Conservation (phyloP, 164 flowering plant genomes). For the Vitis cinerea region DNA sequence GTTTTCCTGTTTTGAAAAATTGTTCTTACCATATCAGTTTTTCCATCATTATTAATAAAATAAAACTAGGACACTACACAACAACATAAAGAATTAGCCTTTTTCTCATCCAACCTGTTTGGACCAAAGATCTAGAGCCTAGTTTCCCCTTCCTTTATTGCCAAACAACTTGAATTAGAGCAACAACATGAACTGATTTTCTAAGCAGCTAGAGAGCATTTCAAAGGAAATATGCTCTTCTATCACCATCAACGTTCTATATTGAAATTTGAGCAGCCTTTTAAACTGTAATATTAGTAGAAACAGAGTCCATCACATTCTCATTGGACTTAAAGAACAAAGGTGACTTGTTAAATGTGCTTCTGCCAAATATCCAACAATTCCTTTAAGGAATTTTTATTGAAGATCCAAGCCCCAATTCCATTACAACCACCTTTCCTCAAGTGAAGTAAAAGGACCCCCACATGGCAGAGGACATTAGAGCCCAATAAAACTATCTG, state of each 20-base stretch:
- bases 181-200: conserved; percentile 69
- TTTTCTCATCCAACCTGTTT: no score
- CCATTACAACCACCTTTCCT: conserved; percentile 67
- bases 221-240: conserved; percentile 37
- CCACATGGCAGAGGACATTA: conserved; percentile 26
- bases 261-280: conserved; percentile 33
- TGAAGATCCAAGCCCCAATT: conserved; percentile 52
- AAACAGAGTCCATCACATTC: conserved; percentile 23
- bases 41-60: no score
- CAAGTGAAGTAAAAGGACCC: conserved; percentile 51
- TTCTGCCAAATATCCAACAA: conserved; percentile 81
- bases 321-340: conserved; percentile 32
- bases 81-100: no score
- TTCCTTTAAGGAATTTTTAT: conserved; percentile 35
- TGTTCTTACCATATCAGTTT: no score
- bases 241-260: conserved; percentile 19
- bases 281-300: conserved; percentile 35
- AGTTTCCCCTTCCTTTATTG: background rate
- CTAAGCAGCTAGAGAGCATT: conserved; percentile 56
- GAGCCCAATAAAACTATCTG: no score
- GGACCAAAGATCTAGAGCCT: no score
- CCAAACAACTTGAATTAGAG: conserved; percentile 54
- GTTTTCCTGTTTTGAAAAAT: no score
- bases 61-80: no score
- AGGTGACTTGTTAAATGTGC: conserved; percentile 49